phyloP scores from a whole-genome alignment of 768 basidiomycete genomes.

The Candolleomyces aberdarensis region DNA sequence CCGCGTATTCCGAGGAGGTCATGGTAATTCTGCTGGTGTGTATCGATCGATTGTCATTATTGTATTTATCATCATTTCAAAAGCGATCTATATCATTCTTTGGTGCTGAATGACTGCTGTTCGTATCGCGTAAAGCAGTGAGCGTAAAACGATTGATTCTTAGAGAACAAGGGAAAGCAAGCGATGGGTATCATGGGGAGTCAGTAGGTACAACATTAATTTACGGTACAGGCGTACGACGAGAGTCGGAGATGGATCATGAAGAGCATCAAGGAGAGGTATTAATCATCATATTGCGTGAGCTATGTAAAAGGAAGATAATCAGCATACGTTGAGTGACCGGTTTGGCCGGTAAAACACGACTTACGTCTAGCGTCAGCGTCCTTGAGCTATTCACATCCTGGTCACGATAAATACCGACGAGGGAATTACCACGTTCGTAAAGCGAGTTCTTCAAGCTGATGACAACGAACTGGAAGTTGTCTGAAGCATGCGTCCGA shows the following conservation, averaged over 20 bases:
- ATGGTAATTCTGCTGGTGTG: background rate
- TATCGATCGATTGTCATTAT: background rate
- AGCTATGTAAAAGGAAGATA: conserved; percentile 32
- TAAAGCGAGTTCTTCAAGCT: conserved; percentile 93
- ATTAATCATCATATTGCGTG: conserved; percentile 59
- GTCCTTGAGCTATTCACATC: conserved; percentile 90
- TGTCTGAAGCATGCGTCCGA: conserved; percentile 73
- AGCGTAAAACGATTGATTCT: no score
- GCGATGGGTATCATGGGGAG: no score
- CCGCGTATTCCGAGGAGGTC: no score
- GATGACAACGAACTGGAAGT: conserved; percentile 97
- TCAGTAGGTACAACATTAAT: no score
- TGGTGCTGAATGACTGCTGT: no score
- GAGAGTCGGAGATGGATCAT: no score
- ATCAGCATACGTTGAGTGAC: background rate
- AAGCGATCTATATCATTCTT: background rate
- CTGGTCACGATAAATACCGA: conserved; percentile 94
- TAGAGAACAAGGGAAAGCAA: no score
- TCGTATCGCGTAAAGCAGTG: no score
- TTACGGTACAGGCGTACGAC: no score
- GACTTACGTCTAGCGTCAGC: conserved; percentile 83
- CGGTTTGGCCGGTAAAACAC: background rate
- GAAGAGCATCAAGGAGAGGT: background rate
- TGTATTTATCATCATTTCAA: background rate
- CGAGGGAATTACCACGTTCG: conserved; percentile 84